Percentiles rank a stretch among this genome's conserved stretches.
Conservation (phyloP, 169 alveolate genomes). For the Plasmodium sp. region DNA sequence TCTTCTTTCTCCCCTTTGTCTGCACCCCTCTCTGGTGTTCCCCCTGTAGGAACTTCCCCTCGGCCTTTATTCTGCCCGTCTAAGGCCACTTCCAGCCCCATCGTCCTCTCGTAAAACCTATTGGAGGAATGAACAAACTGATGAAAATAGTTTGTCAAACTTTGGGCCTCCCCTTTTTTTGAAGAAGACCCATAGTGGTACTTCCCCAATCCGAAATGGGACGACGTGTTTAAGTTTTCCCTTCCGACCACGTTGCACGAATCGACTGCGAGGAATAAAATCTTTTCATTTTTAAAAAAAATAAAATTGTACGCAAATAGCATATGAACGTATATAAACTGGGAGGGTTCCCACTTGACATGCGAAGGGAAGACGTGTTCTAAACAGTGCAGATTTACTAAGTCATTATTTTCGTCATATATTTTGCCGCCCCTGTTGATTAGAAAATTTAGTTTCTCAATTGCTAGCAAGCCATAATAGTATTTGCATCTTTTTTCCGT, state of each 20-base stretch:
- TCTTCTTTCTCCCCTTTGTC: too few species aligned
- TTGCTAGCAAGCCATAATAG: background rate
- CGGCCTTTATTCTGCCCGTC: background rate
- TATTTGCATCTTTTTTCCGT: background rate
- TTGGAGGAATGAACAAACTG: background rate
- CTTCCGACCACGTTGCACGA: background rate
- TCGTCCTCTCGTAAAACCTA: background rate
- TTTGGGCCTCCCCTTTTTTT: background rate
- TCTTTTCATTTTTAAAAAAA: background rate
- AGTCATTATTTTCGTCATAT: conserved; percentile 10
- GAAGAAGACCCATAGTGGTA: background rate
- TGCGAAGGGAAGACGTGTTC: background rate
- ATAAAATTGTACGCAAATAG: background rate
- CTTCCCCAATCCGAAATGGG: background rate
- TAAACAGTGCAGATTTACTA: background rate
- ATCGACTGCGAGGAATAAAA: background rate
- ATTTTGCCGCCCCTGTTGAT: background rate
- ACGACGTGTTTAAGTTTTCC: background rate
- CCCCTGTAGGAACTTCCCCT: background rate
- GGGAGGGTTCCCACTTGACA: background rate
- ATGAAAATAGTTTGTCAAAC: background rate
- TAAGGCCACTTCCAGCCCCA: background rate
- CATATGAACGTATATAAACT: background rate
- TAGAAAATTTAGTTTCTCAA: conserved; percentile 2
- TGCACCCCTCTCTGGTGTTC: too few species aligned